phyloP scores from a whole-genome alignment of 2,329 filamentous ascomycete genomes.

The Neospermospora avenae region DNA sequence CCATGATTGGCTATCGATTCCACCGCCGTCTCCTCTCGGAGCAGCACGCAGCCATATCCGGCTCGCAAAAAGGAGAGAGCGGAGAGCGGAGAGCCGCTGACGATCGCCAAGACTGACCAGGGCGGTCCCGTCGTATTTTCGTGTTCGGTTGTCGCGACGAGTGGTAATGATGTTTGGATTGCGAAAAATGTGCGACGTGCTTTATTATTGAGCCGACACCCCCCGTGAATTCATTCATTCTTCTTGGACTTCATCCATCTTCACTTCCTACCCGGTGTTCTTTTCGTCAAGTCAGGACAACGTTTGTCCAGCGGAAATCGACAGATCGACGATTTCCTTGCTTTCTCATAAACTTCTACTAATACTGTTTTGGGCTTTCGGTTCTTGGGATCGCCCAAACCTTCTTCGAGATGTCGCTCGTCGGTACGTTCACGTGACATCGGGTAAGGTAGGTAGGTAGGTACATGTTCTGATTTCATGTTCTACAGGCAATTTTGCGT shows the following conservation, averaged over 20 bases:
- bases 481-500: constrained; percentile 6
- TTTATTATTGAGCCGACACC: neutral
- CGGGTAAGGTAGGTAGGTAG: too few species aligned
- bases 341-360: too few species aligned
- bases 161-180: neutral
- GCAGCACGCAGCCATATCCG: neutral
- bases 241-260: neutral
- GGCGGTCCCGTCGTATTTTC: neutral
- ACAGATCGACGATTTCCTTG: too few species aligned
- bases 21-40: neutral
- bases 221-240: neutral
- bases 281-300: neutral
- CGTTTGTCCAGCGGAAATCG: neutral
- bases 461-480: neutral
- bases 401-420: constrained; percentile 1
- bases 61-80: neutral
- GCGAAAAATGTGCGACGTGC: neutral
- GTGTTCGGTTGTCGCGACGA: neutral
- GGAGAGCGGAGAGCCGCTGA: neutral
- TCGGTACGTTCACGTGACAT: neutral
- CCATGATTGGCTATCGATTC: neutral
- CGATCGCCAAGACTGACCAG: neutral
- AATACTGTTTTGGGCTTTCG: neutral
- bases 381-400: neutral
- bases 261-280: neutral